phyloP scores from a whole-genome alignment of 495 filamentous ascomycete genomes.

The Extremus antarcticus region DNA sequence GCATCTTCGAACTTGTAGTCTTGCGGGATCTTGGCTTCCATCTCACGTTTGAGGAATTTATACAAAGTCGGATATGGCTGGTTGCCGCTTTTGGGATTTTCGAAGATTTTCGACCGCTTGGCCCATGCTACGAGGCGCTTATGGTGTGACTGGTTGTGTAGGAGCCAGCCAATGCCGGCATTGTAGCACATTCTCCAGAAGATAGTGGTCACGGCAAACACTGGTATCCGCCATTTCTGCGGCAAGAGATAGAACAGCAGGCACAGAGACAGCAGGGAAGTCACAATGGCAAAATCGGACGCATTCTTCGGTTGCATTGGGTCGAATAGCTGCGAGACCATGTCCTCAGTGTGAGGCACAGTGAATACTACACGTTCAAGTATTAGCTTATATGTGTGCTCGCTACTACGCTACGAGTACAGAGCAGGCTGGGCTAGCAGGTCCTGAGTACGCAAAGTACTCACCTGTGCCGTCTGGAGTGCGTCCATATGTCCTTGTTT shows the following conservation, averaged over 20 bases:
- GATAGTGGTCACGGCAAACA: conserved; percentile 70
- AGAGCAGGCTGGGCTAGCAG: neutral
- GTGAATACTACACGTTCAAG: conserved; percentile 59
- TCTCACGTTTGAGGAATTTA: conserved; percentile 68
- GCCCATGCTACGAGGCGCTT: conserved; percentile 81
- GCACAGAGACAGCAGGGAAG: conserved; percentile 65
- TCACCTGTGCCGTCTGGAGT: conserved; percentile 83
- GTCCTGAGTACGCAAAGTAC: conserved; percentile 23
- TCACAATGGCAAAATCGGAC: conserved; percentile 72
- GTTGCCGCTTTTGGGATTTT: conserved; percentile 63
- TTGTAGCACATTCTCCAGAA: conserved; percentile 94
- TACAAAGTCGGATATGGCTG: conserved; percentile 76
- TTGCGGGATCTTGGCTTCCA: conserved; percentile 85
- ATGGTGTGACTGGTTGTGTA: conserved; percentile 82
- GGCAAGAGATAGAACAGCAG: conserved; percentile 63
- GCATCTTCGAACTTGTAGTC: conserved; percentile 91
- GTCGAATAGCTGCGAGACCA: conserved; percentile 94
- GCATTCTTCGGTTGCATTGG: conserved; percentile 93
- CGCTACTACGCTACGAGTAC: conserved; percentile 1
- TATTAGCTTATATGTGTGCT: conserved; percentile 1
- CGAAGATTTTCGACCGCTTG: conserved; percentile 72
- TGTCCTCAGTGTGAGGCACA: conserved; percentile 93
- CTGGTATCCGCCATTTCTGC: conserved; percentile 49
- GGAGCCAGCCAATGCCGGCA: conserved; percentile 79
- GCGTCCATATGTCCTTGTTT: conserved; percentile 75